phyloP scores from a whole-genome alignment of 345 rosid species.

The Salix koriyanagi region DNA sequence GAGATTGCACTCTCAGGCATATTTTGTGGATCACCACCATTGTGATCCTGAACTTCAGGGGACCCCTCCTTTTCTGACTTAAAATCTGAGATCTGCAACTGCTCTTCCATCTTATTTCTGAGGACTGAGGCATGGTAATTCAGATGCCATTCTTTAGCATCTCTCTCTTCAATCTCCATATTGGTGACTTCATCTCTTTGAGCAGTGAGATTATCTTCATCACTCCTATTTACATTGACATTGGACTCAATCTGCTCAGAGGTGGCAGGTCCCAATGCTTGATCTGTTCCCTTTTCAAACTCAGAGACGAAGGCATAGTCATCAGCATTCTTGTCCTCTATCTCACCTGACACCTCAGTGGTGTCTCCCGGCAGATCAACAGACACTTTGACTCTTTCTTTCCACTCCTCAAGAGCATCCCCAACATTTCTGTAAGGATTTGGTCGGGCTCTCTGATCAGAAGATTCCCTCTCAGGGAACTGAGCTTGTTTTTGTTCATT shows the following conservation, averaged over 20 bases:
- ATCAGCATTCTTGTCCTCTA: constrained; percentile 64
- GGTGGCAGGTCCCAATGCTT: constrained; percentile 83
- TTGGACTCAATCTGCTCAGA: constrained; percentile 68
- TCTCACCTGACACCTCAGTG: constrained; percentile 45
- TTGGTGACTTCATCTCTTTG: constrained; percentile 42
- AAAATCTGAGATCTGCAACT: constrained; percentile 33
- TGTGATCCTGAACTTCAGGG: constrained; percentile 22
- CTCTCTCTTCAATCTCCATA: constrained; percentile 61
- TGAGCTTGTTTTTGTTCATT: constrained; percentile 41
- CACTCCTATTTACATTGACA: constrained; percentile 38
- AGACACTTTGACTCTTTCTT: constrained; percentile 73
- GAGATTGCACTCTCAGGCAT: constrained; percentile 49
- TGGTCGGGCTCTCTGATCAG: constrained; percentile 45
- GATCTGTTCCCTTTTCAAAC: constrained; percentile 71
- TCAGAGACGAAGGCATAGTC: constrained; percentile 77
- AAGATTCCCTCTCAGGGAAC: constrained; percentile 40
- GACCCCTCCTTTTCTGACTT: constrained; percentile 34
- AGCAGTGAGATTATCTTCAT: constrained; percentile 42
- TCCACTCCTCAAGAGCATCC: constrained; percentile 90
- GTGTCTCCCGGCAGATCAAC: constrained; percentile 54
- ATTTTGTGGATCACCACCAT: constrained; percentile 33
- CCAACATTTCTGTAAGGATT: constrained; percentile 83
- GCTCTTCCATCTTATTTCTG: constrained; percentile 41
- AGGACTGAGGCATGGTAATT: constrained; percentile 28
- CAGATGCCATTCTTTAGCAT: constrained; percentile 36